phyloP scores from a whole-genome alignment of 2,329 filamentous ascomycete species.

The Chaetomiaceae sp. region DNA sequence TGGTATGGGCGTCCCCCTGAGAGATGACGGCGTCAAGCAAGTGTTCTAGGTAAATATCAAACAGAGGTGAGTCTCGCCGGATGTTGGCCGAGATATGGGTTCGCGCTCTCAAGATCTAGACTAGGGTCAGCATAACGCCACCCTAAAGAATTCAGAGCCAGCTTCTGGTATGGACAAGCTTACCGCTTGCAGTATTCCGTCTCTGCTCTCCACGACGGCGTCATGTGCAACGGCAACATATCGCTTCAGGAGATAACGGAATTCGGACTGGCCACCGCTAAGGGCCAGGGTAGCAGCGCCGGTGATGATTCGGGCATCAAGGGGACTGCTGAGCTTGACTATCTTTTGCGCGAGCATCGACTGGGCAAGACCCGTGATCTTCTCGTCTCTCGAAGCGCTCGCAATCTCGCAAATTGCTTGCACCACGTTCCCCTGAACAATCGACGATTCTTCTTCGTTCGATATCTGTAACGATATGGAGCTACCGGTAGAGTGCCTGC shows the following conservation, averaged over 20 bases:
- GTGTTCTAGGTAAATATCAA: slow-evolving; percentile 77
- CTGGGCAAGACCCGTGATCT: slow-evolving; percentile 87
- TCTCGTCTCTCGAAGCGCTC: slow-evolving; percentile 73
- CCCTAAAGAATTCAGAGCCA: neutral
- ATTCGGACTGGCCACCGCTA: slow-evolving; percentile 73
- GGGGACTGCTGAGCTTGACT: slow-evolving; percentile 70
- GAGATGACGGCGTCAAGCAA: slow-evolving; percentile 83
- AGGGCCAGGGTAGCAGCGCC: slow-evolving; percentile 76
- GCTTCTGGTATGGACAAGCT: slow-evolving; percentile 30
- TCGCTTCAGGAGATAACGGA: slow-evolving; percentile 79
- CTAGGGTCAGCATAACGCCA: neutral
- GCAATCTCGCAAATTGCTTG: slow-evolving; percentile 92
- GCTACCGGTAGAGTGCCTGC: slow-evolving; percentile 63
- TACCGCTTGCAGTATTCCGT: slow-evolving; percentile 66
- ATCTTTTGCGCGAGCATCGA: slow-evolving; percentile 97
- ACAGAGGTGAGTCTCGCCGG: slow-evolving; percentile 66
- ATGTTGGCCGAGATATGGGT: slow-evolving; percentile 70
- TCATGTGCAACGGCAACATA: slow-evolving; percentile 72
- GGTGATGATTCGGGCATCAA: slow-evolving; percentile 81
- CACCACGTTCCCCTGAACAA: slow-evolving; percentile 84
- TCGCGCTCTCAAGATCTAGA: slow-evolving; percentile 69
- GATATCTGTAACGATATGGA: slow-evolving; percentile 72
- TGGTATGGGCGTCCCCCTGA: slow-evolving; percentile 71
- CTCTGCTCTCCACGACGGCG: slow-evolving; percentile 65
- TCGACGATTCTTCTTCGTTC: slow-evolving; percentile 72